Percentiles rank a stretch among this genome's conserved stretches.
Evolutionary conservation across 257 asterid species (phyloP).

Genomic region (Gynochthodes officinalis): DNA sequence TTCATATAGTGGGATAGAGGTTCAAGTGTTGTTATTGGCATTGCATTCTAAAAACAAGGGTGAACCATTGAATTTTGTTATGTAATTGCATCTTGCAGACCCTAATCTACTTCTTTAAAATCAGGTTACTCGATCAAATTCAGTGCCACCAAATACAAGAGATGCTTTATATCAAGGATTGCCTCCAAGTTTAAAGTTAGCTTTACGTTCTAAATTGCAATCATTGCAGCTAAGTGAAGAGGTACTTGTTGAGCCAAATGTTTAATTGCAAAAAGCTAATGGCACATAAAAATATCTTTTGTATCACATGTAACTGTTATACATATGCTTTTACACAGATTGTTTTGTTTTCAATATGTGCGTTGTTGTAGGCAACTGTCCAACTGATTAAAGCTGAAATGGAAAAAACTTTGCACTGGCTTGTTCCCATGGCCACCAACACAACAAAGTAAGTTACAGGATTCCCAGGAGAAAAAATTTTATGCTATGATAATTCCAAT

Average conservation of each 20-base stretch:
- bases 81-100: conserved; percentile 1
- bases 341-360: conserved; percentile 12
- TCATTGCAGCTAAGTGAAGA: conserved; percentile 70
- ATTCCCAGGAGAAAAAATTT: not conserved
- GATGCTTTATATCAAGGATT: conserved; percentile 83
- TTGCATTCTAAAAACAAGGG: too few relatives aligned
- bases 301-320: not conserved
- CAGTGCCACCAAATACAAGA: conserved; percentile 79
- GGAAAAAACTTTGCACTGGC: conserved; percentile 94
- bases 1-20: too few relatives aligned
- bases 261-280: not conserved
- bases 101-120: conserved; percentile 10
- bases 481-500: not conserved
- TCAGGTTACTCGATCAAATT: conserved; percentile 82
- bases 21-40: too few relatives aligned
- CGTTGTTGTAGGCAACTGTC: conserved; percentile 51
- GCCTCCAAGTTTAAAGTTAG: conserved; percentile 68
- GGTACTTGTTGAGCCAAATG: conserved; percentile 36
- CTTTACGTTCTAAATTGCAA: conserved; percentile 65
- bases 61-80: not conserved
- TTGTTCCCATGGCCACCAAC: conserved; percentile 86
- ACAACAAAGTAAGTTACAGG: conserved; percentile 68
- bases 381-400: conserved; percentile 77
- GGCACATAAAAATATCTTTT: not conserved
- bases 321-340: not conserved